Evolutionary conservation across 805 yeast species (phyloP).

Genomic region (Metschnikowia similis): DNA sequence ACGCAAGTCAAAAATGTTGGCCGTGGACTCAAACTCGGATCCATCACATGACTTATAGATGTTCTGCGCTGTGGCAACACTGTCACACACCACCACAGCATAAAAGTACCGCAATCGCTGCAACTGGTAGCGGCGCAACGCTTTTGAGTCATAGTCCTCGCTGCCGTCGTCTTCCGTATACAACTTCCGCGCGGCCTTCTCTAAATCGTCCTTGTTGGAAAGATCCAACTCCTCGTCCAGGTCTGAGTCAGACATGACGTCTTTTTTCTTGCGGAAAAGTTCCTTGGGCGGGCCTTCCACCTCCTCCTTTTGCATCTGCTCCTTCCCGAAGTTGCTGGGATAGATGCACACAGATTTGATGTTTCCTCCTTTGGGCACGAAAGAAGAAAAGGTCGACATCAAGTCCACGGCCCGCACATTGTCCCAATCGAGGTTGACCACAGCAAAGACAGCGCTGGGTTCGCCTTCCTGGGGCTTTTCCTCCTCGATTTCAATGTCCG

Average conservation of each 20-base stretch:
- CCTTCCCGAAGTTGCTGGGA: conserved; percentile 92
- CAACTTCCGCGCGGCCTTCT: conserved; percentile 62
- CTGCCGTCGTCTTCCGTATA: conserved; percentile 80
- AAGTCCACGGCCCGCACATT: conserved; percentile 82
- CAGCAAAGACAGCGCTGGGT: conserved; percentile 78
- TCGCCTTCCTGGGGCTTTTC: conserved; percentile 80
- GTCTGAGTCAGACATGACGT: conserved; percentile 27
- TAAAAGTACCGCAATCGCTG: conserved; percentile 91
- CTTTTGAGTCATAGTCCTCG: conserved; percentile 77
- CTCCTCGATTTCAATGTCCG: conserved; percentile 53
- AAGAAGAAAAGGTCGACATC: conserved; percentile 83
- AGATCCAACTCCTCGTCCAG: conserved; percentile 39
- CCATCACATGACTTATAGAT: conserved; percentile 91
- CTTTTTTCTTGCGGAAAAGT: conserved; percentile 46
- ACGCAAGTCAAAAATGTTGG: conserved; percentile 87
- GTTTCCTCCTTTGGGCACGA: conserved; percentile 71
- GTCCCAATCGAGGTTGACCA: conserved; percentile 97
- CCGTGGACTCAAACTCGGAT: conserved; percentile 92
- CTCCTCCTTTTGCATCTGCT: conserved; percentile 85
- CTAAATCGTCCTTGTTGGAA: conserved; percentile 45
- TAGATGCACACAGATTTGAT: conserved; percentile 67
- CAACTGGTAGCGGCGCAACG: conserved; percentile 83
- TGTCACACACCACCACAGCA: conserved; percentile 84
- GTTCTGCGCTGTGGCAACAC: conserved; percentile 60
- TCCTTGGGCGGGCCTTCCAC: conserved; percentile 90